Conservation (phyloP, 2,329 filamentous ascomycete species). For the Sclerotiophoma versabilis region DNA sequence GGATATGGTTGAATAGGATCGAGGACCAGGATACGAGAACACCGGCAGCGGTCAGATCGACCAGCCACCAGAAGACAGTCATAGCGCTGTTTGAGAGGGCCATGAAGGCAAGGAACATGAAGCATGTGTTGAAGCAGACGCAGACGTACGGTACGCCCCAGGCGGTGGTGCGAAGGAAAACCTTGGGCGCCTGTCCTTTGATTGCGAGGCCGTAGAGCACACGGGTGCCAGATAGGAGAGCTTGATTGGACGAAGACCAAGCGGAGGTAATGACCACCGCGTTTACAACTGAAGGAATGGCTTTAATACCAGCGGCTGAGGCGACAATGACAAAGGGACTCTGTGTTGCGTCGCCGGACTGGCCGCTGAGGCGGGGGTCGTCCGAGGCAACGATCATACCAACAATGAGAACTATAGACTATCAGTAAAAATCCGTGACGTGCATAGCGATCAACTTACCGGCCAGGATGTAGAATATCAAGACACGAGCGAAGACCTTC, state of each 20-base stretch:
- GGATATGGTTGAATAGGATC: constrained; percentile 63
- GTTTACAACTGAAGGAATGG: constrained; percentile 75
- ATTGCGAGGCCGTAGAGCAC: constrained; percentile 57
- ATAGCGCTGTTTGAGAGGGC: constrained; percentile 53
- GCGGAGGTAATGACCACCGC: constrained; percentile 76
- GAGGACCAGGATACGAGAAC: constrained; percentile 61
- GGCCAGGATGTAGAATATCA: constrained; percentile 60
- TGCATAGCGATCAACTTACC: constrained; percentile 21
- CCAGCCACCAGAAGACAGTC: constrained; percentile 69
- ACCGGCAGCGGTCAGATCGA: constrained; percentile 68
- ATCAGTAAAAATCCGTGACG: neutral
- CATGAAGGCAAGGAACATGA: constrained; percentile 57
- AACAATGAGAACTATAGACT: constrained; percentile 56
- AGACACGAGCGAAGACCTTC: constrained; percentile 60
- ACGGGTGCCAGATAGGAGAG: constrained; percentile 60
- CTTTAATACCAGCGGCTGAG: constrained; percentile 69
- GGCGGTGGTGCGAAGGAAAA: constrained; percentile 56
- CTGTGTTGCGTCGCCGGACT: constrained; percentile 38
- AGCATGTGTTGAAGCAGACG: constrained; percentile 45
- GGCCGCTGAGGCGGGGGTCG: constrained; percentile 58
- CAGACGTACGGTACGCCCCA: constrained; percentile 50
- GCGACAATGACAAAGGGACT: constrained; percentile 67
- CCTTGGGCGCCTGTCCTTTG: constrained; percentile 58
- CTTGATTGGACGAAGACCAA: constrained; percentile 72
- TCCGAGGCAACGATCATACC: constrained; percentile 64